phyloP scores from a whole-genome alignment of 805 yeast species.

The Ogataea nakhonphanomensis region DNA sequence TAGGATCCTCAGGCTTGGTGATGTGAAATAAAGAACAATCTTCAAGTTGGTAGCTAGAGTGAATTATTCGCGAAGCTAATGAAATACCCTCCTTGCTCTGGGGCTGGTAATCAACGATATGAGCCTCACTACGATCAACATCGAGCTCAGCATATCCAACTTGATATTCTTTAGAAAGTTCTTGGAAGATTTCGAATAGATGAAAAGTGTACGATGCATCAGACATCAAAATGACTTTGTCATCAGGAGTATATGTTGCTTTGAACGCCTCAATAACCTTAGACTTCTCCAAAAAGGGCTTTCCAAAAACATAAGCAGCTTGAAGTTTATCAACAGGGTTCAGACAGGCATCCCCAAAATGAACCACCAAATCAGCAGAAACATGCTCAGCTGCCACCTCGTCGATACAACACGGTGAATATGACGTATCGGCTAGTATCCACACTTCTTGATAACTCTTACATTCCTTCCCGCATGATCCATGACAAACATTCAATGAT shows the following conservation, averaged over 20 bases:
- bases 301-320: slow-evolving; percentile 77
- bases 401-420: slow-evolving; percentile 93
- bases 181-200: slow-evolving; percentile 38
- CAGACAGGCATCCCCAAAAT: slow-evolving; percentile 93
- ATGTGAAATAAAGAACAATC: slow-evolving; percentile 67
- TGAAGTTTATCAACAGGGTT: slow-evolving; percentile 72
- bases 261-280: slow-evolving; percentile 39
- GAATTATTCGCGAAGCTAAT: slow-evolving; percentile 34
- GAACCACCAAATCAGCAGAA: slow-evolving; percentile 76
- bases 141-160: slow-evolving; percentile 41
- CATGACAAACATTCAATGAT: slow-evolving; percentile 23
- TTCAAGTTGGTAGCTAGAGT: slow-evolving; percentile 31
- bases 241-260: slow-evolving; percentile 37
- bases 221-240: slow-evolving; percentile 63
- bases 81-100: slow-evolving; percentile 10
- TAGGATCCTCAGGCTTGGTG: slow-evolving; percentile 72
- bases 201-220: slow-evolving; percentile 63
- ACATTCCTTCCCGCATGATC: slow-evolving; percentile 30
- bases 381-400: slow-evolving; percentile 97
- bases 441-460: slow-evolving; percentile 46
- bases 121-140: slow-evolving; percentile 19
- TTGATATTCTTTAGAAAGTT: slow-evolving; percentile 33
- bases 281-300: slow-evolving; percentile 49
- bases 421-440: slow-evolving; percentile 93
- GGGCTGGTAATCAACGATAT: slow-evolving; percentile 25